These are phyloP conservation scores for Fraxinus velutina DNA, from an alignment of 305 asterid genomes.

Conservation along the genomic window DNA sequence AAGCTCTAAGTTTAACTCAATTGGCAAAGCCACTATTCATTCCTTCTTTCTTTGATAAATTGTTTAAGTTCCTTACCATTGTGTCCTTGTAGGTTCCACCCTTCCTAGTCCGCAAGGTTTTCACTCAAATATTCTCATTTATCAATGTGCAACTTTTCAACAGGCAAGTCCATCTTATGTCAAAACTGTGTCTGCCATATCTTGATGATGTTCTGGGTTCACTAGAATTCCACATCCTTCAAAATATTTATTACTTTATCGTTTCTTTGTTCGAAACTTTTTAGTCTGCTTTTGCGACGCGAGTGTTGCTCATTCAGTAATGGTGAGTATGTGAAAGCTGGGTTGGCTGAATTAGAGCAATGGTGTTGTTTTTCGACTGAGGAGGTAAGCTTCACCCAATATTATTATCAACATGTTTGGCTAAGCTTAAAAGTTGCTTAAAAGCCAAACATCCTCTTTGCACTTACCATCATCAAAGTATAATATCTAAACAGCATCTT, in stretches of 20 bases:
- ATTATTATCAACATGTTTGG: background rate
- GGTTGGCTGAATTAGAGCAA: slow-evolving; percentile 92
- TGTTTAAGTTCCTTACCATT: slow-evolving; percentile 21
- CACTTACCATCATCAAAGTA: background rate
- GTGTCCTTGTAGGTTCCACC: slow-evolving; percentile 69
- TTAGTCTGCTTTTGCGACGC: slow-evolving; percentile 93
- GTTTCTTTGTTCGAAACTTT: slow-evolving; percentile 1
- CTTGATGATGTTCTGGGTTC: slow-evolving; percentile 8
- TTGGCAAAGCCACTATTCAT: slow-evolving; percentile 6
- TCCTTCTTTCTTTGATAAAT: slow-evolving; percentile 5
- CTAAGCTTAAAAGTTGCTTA: background rate
- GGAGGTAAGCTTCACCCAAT: slow-evolving; percentile 53
- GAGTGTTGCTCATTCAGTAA: slow-evolving; percentile 99
- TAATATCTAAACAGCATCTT: slow-evolving; percentile 11
- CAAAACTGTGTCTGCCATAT: slow-evolving; percentile 11
- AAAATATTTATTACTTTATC: background rate
- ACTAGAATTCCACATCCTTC: background rate
- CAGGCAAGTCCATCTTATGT: slow-evolving; percentile 46
- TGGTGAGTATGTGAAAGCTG: slow-evolving; percentile 94
- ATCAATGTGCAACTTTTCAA: slow-evolving; percentile 94
- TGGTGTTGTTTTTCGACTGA: slow-evolving; percentile 93
- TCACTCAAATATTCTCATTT: slow-evolving; percentile 89
- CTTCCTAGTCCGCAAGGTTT: slow-evolving; percentile 75
- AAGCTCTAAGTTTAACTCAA: slow-evolving; percentile 28
- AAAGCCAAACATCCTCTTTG: background rate